Conservation (phyloP, 129 eudicot species). For the Artemisia tridentata region DNA sequence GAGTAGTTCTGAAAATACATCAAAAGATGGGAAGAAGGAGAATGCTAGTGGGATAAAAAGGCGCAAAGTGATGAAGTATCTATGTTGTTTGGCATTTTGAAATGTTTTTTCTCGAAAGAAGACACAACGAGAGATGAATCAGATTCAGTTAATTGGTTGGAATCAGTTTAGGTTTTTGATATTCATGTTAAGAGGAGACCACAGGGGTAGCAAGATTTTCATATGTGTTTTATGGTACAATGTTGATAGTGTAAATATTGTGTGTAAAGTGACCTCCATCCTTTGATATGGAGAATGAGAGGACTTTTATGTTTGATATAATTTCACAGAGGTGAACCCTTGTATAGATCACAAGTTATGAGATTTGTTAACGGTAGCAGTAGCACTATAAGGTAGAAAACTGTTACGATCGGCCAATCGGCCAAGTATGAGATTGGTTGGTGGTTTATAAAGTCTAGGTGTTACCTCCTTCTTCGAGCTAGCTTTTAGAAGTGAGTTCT, state of each 20-base stretch:
- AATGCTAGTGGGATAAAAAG: constrained; percentile 31
- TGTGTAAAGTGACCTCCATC: neutral
- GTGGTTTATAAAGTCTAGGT: no score
- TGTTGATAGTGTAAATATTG: constrained; percentile 1
- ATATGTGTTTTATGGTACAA: constrained; percentile 3
- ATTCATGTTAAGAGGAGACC: neutral
- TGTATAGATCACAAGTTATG: no score
- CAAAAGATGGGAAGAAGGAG: constrained; percentile 30
- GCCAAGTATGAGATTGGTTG: no score
- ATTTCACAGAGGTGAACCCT: neutral
- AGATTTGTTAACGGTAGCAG: no score
- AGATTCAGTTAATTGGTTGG: neutral
- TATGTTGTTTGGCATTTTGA: constrained; percentile 49
- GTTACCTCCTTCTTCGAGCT: no score
- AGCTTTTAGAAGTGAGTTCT: no score
- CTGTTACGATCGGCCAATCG: no score
- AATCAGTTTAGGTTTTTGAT: constrained; percentile 7
- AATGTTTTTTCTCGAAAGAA: constrained; percentile 15
- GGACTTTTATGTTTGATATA: neutral
- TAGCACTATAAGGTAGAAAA: no score
- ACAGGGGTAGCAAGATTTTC: neutral
- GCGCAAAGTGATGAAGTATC: constrained; percentile 39
- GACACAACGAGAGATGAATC: neutral
- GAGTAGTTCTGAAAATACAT: constrained; percentile 6
- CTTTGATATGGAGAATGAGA: neutral